phyloP scores from a whole-genome alignment of 2,329 filamentous ascomycete genomes.

The Colletotrichum graminicola region DNA sequence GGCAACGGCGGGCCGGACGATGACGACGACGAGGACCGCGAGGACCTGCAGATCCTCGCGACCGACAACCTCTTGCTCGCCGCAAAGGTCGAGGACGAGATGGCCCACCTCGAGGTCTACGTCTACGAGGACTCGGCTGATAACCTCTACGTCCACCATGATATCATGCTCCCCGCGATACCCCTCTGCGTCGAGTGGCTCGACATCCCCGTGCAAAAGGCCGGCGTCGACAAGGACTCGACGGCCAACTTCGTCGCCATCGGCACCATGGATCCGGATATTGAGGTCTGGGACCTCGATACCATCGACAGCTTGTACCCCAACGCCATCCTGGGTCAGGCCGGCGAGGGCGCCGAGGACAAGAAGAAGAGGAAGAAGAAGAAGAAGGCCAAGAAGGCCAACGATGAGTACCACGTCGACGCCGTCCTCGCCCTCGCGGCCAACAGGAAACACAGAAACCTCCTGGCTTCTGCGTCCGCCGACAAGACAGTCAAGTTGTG shows the following conservation, averaged over 20 bases:
- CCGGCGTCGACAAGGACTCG: constrained; percentile 69
- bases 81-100: constrained; percentile 95
- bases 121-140: constrained; percentile 96
- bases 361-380: constrained; percentile 90
- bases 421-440: constrained; percentile 91
- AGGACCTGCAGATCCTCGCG: constrained; percentile 92
- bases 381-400: constrained; percentile 89
- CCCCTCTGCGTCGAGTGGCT: constrained; percentile 97
- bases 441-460: constrained; percentile 92
- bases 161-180: constrained; percentile 98
- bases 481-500: constrained; percentile 98
- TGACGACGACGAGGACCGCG: constrained; percentile 88
- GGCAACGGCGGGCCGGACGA: constrained; percentile 74
- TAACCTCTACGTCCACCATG: constrained; percentile 99
- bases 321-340: constrained; percentile 92
- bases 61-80: constrained; percentile 94
- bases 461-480: constrained; percentile 93
- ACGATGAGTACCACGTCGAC: constrained; percentile 94
- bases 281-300: constrained; percentile 98
- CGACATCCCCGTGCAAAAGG: constrained; percentile 87
- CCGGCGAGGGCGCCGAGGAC: constrained; percentile 65
- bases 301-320: constrained; percentile 98
- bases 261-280: constrained; percentile 97
- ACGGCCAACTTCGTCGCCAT: constrained; percentile 93
- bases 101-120: constrained; percentile 96